These are phyloP conservation scores for sweet orange (Citrus sinensis) DNA, from an alignment of 345 rosid species.

Conservation along the genomic window DVS_A1.0 CM039166.1:15210501-15211000, in stretches of 20 bases:
- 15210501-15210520: constrained; percentile 7
- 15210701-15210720: constrained; percentile 17
- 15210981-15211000: not conserved
- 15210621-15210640: not conserved
- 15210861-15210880: constrained; percentile 15
- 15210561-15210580: not conserved
- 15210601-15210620: constrained; percentile 4
- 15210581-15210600: not conserved
- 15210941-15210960: constrained; percentile 20
- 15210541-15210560: not conserved
- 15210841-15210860: constrained; percentile 15
- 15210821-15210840: not conserved
- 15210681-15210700: not conserved
- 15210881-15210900: constrained; percentile 18
- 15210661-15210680: constrained; percentile 3
- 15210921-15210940: constrained; percentile 14
- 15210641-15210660: not conserved
- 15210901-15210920: constrained; percentile 15
- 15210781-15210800: constrained; percentile 16
- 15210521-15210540: not conserved
- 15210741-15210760: constrained; percentile 5
- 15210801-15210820: constrained; percentile 18
- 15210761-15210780: constrained; percentile 16
- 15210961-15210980: constrained; percentile 16
- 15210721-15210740: constrained; percentile 13